Evolutionary conservation across 495 filamentous ascomycete species (phyloP).

Genomic region (Emericellopsis terricola): DNA sequence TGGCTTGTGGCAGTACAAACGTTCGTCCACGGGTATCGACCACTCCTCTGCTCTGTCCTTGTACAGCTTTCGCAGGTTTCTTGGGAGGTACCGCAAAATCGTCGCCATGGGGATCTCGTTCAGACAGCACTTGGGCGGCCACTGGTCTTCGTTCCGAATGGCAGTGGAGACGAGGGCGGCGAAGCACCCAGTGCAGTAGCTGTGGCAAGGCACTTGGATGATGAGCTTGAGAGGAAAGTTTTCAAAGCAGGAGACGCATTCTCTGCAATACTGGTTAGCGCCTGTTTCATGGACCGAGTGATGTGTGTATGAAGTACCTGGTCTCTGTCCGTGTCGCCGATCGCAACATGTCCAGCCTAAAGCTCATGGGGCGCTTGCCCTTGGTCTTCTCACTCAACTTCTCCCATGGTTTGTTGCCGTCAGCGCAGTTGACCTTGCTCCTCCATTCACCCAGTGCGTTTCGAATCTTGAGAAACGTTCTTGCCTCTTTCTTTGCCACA

Average conservation of each 20-base stretch:
- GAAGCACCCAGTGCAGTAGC: slow-evolving; percentile 23
- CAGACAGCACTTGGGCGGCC: slow-evolving; percentile 27
- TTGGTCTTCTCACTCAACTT: no score
- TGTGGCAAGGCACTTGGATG: slow-evolving; percentile 18
- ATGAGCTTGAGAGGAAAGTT: slow-evolving; percentile 13
- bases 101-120: slow-evolving; percentile 16
- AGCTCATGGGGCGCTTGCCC: no score
- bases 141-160: slow-evolving; percentile 19
- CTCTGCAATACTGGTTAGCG: slow-evolving; percentile 10
- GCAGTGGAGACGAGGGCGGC: slow-evolving; percentile 16
- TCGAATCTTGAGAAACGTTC: no score
- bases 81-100: slow-evolving; percentile 10
- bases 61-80: slow-evolving; percentile 9
- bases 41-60: slow-evolving; percentile 15
- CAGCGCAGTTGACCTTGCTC: no score
- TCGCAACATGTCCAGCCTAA: no score
- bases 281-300: no score
- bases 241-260: slow-evolving; percentile 25
- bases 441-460: no score
- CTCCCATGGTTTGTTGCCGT: no score
- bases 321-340: no score
- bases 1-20: slow-evolving; percentile 18
- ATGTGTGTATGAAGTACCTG: no score
- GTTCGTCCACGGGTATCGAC: slow-evolving; percentile 13
- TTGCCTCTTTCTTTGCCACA: no score